A percentile compares a stretch with the other conserved stretches of the same genome.
Conservation (phyloP, 495 filamentous ascomycete species). For the Copromyces sp. region DNA sequence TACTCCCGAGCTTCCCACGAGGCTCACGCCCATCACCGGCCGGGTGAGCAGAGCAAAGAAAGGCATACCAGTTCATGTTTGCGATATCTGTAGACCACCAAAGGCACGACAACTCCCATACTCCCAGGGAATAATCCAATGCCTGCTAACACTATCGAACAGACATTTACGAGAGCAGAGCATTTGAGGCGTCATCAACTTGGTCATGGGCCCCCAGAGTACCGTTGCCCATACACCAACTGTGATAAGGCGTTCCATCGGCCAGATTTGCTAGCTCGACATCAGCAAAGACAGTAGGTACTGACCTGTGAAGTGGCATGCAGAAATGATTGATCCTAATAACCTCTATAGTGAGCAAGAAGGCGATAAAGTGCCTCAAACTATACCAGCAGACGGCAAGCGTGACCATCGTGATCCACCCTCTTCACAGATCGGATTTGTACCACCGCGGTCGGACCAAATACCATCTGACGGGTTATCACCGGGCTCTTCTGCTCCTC, state of each 20-base stretch:
- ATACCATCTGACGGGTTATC: conserved; percentile 11
- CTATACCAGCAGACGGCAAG: neutral
- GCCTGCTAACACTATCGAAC: conserved; percentile 11
- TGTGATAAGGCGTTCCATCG: conserved; percentile 61
- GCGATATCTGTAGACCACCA: conserved; percentile 49
- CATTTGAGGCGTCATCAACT: conserved; percentile 81
- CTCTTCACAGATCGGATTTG: neutral
- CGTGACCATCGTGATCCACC: neutral
- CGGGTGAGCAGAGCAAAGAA: conserved; percentile 78
- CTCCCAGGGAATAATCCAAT: conserved; percentile 7
- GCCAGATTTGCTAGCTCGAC: conserved; percentile 65
- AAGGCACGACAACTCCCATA: conserved; percentile 40
- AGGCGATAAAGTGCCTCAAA: conserved; percentile 18
- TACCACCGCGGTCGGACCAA: neutral
- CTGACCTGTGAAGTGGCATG: too few relatives aligned
- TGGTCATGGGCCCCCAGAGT: conserved; percentile 67
- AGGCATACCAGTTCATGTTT: conserved; percentile 67
- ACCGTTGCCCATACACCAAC: conserved; percentile 51
- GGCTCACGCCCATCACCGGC: conserved; percentile 59
- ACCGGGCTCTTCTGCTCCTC: conserved; percentile 14
- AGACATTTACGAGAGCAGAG: conserved; percentile 80
- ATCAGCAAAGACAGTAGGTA: conserved; percentile 74
- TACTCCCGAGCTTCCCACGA: conserved; percentile 34
- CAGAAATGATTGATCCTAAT: conserved; percentile 3
- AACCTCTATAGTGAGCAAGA: conserved; percentile 25